These are phyloP conservation scores for Rhododendron williamsianum DNA, from an alignment of 148 eudicot species.

Conservation along the genomic window DNA sequence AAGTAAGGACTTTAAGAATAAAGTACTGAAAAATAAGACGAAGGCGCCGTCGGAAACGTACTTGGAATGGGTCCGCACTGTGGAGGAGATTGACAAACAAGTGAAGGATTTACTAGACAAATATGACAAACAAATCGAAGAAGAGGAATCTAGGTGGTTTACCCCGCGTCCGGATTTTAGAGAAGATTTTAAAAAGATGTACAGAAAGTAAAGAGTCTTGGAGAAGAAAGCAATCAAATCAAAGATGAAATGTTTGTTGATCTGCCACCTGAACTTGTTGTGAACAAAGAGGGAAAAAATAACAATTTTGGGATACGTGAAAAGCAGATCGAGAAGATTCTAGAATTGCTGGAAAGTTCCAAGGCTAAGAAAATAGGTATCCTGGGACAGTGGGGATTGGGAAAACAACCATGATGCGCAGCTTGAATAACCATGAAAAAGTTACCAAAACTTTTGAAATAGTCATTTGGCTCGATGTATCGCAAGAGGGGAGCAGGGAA, in stretches of 20 bases:
- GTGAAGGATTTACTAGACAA: neutral
- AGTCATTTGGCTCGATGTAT: slow-evolving; percentile 6
- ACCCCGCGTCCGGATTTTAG: neutral
- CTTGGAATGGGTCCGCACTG: neutral
- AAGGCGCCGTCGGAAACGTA: neutral
- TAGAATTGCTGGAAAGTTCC: neutral
- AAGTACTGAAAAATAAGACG: neutral
- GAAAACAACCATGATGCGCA: slow-evolving; percentile 11
- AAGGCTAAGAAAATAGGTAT: neutral
- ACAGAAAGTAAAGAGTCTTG: neutral
- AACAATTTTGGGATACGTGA: neutral
- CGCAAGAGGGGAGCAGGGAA: slow-evolving; percentile 2
- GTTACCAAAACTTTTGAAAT: slow-evolving; percentile 12
- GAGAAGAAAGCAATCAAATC: neutral
- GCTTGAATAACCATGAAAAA: slow-evolving; percentile 16
- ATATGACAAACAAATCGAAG: neutral
- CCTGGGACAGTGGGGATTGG: slow-evolving; percentile 13
- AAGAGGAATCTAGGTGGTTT: neutral
- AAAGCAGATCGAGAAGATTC: neutral
- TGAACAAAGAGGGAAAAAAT: neutral
- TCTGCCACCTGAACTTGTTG: neutral
- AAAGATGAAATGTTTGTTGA: neutral
- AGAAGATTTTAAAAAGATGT: neutral
- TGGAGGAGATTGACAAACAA: neutral
- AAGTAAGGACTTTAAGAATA: neutral